Evolutionary conservation across 2,329 filamentous ascomycete genomes (phyloP).

Genomic region (Hypoxylon sp.): DNA sequence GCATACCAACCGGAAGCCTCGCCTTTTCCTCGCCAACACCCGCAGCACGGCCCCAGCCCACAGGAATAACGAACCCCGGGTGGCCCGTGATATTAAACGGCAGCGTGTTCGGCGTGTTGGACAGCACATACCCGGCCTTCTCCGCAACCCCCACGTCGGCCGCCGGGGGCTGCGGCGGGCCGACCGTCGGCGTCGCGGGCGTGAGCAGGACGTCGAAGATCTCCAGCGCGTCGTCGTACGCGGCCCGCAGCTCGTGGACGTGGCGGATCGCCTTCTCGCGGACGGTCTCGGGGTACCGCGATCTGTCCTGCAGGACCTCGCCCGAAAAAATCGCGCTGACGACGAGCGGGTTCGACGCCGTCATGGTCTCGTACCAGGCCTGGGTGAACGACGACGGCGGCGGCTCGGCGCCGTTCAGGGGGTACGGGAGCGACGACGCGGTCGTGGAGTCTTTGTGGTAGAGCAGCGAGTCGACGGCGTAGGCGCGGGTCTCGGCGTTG

Average conservation of each 20-base stretch:
- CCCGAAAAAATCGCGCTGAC: constrained; percentile 54
- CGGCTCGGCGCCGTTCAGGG: constrained; percentile 39
- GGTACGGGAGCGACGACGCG: constrained; percentile 45
- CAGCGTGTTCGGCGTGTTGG: constrained; percentile 54
- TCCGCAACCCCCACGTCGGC: constrained; percentile 48
- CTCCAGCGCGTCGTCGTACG: constrained; percentile 55
- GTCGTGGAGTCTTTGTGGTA: constrained; percentile 44
- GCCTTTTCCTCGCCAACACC: constrained; percentile 28
- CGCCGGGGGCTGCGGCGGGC: constrained; percentile 51
- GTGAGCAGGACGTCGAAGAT: constrained; percentile 58
- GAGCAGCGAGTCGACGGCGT: constrained; percentile 47
- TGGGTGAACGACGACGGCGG: constrained; percentile 48
- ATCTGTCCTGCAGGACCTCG: constrained; percentile 41
- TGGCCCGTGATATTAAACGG: constrained; percentile 61
- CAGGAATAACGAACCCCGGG: constrained; percentile 58
- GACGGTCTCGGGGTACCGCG: constrained; percentile 43
- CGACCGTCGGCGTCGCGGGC: constrained; percentile 57
- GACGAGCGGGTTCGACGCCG: constrained; percentile 54
- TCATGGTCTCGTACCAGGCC: constrained; percentile 54
- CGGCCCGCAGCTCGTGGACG: constrained; percentile 55
- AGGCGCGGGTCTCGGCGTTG: constrained; percentile 51
- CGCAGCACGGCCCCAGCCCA: constrained; percentile 44
- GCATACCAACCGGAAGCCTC: constrained; percentile 46
- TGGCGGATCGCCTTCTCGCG: constrained; percentile 57
- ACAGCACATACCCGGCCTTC: constrained; percentile 54